Conservation (phyloP, 1,284 basidiomycete genomes). For the Rugosomyces carneus region DNA sequence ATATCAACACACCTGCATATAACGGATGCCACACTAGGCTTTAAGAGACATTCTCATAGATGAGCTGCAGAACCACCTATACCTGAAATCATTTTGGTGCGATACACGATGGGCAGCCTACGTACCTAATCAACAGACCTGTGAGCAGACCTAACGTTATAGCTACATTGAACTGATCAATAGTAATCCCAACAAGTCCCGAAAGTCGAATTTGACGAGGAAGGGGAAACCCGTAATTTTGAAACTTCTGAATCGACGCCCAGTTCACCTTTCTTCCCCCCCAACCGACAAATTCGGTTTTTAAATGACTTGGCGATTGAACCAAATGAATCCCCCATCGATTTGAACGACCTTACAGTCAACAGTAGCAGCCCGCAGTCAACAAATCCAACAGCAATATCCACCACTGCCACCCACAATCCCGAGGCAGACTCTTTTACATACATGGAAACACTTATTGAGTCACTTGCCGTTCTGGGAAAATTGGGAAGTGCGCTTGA, state of each 20-base stretch:
- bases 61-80: conserved; percentile 96
- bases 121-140: conserved; percentile 67
- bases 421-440: conserved; percentile 91
- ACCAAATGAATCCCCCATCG: conserved; percentile 76
- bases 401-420: conserved; percentile 38
- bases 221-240: conserved; percentile 23
- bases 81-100: conserved; percentile 95
- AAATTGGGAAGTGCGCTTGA: conserved; percentile 86
- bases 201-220: conserved; percentile 53
- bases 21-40: conserved; percentile 42
- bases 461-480: conserved; percentile 87
- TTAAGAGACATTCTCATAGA: conserved; percentile 91
- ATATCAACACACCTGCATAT: not conserved
- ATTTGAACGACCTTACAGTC: conserved; percentile 54
- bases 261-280: conserved; percentile 34
- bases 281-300: conserved; percentile 50
- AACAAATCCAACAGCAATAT: conserved; percentile 5
- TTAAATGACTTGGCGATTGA: conserved; percentile 67
- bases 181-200: conserved; percentile 38
- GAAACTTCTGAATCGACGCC: conserved; percentile 24
- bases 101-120: conserved; percentile 90
- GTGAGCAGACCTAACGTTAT: conserved; percentile 40
- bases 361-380: conserved; percentile 19
- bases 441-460: conserved; percentile 92
- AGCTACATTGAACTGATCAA: conserved; percentile 1